Base-by-base conservation (phyloP, 441 rosid genomes). In the Pelargonium cotyledonis region DNA sequence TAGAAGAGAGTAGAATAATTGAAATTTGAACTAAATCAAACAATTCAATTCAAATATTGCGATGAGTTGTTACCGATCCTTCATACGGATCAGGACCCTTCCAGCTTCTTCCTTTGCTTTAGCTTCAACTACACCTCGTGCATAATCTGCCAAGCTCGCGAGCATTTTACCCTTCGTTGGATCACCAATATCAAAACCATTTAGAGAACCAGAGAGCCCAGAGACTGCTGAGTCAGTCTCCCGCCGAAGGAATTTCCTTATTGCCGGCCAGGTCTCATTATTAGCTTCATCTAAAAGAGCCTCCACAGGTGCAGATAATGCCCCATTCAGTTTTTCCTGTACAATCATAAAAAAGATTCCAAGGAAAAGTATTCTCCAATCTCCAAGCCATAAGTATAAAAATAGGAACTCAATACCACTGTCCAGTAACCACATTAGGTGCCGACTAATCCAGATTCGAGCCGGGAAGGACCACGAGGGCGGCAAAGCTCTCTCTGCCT, bases 61-160 rank as follows among this genome's bases (percentile, higher is more conserved):
- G 69, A 38, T 57, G 63, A 65, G 60, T 76, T 77, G 40, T 26
- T 49, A 95, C 99, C 96, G 83, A 73, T 95, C 98, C 82, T 92
- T 95, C 99, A 95, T 95, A 66, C 85, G 91, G 75, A 82, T 86
- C 76, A 95, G 71, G 53, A 85, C 96, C 82, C 91, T 84, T 67
- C 90, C 96, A 73, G 98, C 91, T 80, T 92, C 96, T 82, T 90
- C 97, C 83, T 80, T 91, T 16, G 96, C 86, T 82, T 92, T 95
- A 53, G 86, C 77, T 82, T 95, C 99, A 78, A 92, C 96, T 63
- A 89, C 77, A 76, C 87, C 86, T 65, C 76, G 86, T 61, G 95
- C 98, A 77, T 79, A 83, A 74, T 81, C 81, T 72, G 85, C 75
- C 62, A 95, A 70, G 74, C 80, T 78, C 23, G 23, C 49, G 63